Evolutionary conservation across 2,329 filamentous ascomycete species (phyloP).

Genomic region (Zalaria obscura): DNA sequence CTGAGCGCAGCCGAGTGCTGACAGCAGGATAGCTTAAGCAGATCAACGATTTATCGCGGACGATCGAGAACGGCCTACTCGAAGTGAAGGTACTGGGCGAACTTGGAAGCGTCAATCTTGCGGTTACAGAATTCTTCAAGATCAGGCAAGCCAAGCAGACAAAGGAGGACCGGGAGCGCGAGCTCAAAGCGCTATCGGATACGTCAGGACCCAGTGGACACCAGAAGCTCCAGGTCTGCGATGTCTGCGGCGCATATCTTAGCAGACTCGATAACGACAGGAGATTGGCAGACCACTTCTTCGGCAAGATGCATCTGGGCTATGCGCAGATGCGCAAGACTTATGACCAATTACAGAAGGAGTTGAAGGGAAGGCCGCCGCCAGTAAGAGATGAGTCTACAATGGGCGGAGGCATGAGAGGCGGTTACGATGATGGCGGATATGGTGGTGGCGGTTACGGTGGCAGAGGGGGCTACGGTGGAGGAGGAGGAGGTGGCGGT

Average conservation of each 20-base stretch:
- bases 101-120: conserved; percentile 63
- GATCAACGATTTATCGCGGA: conserved; percentile 67
- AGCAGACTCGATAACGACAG: conserved; percentile 88
- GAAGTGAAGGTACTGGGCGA: conserved; percentile 81
- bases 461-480: conserved; percentile 23
- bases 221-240: conserved; percentile 96
- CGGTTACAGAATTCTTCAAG: conserved; percentile 78
- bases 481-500: conserved; percentile 18
- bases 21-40: conserved; percentile 47
- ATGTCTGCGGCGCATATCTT: conserved; percentile 93
- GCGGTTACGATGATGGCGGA: conserved; percentile 27
- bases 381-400: conserved; percentile 38
- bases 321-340: conserved; percentile 98
- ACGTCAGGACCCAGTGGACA: conserved; percentile 87
- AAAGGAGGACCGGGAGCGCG: conserved; percentile 72
- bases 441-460: conserved; percentile 33
- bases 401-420: conserved; percentile 23
- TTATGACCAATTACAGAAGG: conserved; percentile 71
- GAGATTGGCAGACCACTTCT: conserved; percentile 89
- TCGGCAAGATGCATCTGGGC: conserved; percentile 97
- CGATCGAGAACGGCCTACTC: conserved; percentile 66
- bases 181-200: conserved; percentile 81
- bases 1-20: neutral
- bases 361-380: conserved; percentile 59
- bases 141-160: conserved; percentile 66